These are phyloP conservation scores for Pisolithus microcarpus DNA, from an alignment of 768 basidiomycete genomes.

Conservation along the genomic window DNA sequence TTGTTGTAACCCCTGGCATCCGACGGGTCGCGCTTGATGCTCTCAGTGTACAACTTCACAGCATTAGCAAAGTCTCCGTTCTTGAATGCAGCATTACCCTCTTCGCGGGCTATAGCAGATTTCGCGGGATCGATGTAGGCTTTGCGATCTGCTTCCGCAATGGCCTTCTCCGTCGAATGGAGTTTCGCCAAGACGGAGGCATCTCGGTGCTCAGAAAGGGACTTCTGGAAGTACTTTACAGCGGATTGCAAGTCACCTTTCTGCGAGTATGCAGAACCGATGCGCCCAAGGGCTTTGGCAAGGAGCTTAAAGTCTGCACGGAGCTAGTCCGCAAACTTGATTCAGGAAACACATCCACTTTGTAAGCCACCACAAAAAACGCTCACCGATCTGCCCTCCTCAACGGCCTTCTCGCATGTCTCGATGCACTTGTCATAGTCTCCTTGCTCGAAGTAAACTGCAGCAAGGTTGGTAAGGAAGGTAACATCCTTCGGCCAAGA, in stretches of 20 bases:
- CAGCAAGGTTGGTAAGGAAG: conserved; percentile 85
- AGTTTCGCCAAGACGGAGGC: conserved; percentile 88
- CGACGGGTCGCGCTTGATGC: conserved; percentile 89
- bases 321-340: conserved; percentile 36
- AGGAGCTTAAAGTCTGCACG: conserved; percentile 93
- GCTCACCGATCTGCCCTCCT: conserved; percentile 78
- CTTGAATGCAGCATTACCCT: conserved; percentile 92
- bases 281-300: conserved; percentile 90
- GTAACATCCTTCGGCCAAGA: conserved; percentile 88
- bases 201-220: conserved; percentile 92
- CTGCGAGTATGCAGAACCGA: conserved; percentile 78
- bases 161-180: conserved; percentile 70
- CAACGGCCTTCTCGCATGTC: conserved; percentile 91
- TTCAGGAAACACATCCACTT: background rate
- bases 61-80: conserved; percentile 84
- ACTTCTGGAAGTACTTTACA: conserved; percentile 90
- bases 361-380: background rate
- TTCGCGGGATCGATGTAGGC: conserved; percentile 85
- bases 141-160: conserved; percentile 68
- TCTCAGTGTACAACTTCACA: conserved; percentile 89
- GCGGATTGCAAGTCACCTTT: conserved; percentile 71
- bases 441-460: conserved; percentile 90
- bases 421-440: conserved; percentile 89
- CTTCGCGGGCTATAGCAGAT: conserved; percentile 79
- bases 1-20: conserved; percentile 97